These are phyloP conservation scores for Barnettozyma wickerhamii DNA, from an alignment of 805 yeast genomes.

Conservation along the genomic window DNA sequence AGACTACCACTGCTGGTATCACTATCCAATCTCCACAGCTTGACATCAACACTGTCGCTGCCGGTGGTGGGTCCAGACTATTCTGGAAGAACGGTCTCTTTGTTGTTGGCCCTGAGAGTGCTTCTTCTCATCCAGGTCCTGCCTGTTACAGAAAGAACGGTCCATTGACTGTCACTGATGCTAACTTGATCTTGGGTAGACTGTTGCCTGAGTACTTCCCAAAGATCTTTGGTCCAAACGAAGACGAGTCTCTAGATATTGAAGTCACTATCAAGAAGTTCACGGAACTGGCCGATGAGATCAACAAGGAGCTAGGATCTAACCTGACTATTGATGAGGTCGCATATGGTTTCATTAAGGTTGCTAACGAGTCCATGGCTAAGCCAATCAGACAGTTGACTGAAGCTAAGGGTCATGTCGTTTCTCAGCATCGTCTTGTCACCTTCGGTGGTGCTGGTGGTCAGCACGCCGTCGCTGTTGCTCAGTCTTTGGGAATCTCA, in stretches of 20 bases:
- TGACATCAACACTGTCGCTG: conserved; percentile 78
- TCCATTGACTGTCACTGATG: conserved; percentile 82
- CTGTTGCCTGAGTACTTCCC: conserved; percentile 74
- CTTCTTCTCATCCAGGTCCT: conserved; percentile 88
- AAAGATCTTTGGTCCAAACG: conserved; percentile 77
- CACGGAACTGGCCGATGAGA: conserved; percentile 45
- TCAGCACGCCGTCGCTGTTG: conserved; percentile 79
- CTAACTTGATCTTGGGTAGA: conserved; percentile 69
- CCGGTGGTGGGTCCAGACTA: conserved; percentile 76
- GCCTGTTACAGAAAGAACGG: conserved; percentile 84
- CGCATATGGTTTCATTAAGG: conserved; percentile 76
- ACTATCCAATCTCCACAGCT: conserved; percentile 82
- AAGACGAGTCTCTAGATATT: conserved; percentile 62
- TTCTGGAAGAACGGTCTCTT: conserved; percentile 68
- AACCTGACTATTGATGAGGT: conserved; percentile 57
- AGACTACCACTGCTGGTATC: conserved; percentile 79
- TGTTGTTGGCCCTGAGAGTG: conserved; percentile 83
- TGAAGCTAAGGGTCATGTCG: conserved; percentile 75
- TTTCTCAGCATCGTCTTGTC: conserved; percentile 64
- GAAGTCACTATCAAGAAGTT: conserved; percentile 50
- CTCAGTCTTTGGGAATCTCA: conserved; percentile 62
- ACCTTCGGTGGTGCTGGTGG: conserved; percentile 96
- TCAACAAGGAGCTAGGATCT: conserved; percentile 42
- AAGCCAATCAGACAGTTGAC: conserved; percentile 82
- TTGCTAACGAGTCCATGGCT: conserved; percentile 89